Evolutionary conservation across 2,329 filamentous ascomycete genomes (phyloP), one percentile per base, ranked within the genome.

Genomic region (Coleophoma eucalyptorum): DNA sequence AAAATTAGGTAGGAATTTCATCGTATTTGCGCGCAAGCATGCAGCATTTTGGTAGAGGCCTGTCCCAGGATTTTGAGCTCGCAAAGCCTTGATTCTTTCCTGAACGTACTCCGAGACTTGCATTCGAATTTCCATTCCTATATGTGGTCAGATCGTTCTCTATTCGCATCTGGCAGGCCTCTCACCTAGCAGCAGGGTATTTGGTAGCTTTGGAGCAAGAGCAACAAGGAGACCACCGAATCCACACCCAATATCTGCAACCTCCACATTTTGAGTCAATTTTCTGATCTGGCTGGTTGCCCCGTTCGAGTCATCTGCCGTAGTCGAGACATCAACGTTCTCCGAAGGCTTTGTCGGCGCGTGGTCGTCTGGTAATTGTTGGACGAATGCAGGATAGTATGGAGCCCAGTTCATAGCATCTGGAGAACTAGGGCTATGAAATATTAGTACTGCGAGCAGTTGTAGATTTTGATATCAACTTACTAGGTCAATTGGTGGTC

Each of bases 1-100:
- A 77, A 97, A 96, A 67, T 99, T 97, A 55, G 95, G 93, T n/a
- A 99, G 76, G 70, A 97, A 99, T 69, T 99, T 99, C 94, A 99
- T 99, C 5, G 90, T 90, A 73, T 99, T 99, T 58, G 90, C 89
- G 55, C 94, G 86, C 44, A 99, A 76, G 65, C 90, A 95, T 33
- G 88, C 85, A 49, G 93, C 86, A 68, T 99, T 99, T 65, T 95
- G 87, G 68, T 90, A 97, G 43, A 74, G 69, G 46, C 71, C 69
- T 26, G 67, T 65, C 5, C 74, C 72, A 5, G 72, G 64, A 56
- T 81, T 79, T 63, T 92, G 85, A 12, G 76, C 73, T 4, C 94
- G 84, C 16, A 97, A 77, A 4, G 92, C 93, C 58, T 83, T 82
- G 66, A 96, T 89, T 63, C 91, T 87, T 59, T 95, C 89, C 67